Evolutionary conservation across 1,284 basidiomycete species (phyloP).

Genomic region (Puccinia novopanici): DNA sequence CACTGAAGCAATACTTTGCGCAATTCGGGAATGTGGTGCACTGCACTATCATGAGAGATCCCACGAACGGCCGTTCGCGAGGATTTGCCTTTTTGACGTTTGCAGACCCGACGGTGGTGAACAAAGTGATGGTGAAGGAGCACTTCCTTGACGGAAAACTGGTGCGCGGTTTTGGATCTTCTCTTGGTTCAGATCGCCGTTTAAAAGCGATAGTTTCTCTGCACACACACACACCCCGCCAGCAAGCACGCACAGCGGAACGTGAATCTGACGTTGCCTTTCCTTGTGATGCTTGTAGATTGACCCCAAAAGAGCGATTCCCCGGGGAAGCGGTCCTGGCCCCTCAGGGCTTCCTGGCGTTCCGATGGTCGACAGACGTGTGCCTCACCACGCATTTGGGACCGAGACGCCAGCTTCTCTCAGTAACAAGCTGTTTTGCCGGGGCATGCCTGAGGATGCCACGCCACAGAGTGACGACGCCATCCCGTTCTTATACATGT

Average conservation of each 20-base stretch:
- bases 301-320: slow-evolving; percentile 97
- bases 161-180: slow-evolving; percentile 63
- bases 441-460: slow-evolving; percentile 84
- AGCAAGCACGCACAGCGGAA: not conserved
- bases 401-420: slow-evolving; percentile 65
- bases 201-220: not conserved
- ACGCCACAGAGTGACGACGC: slow-evolving; percentile 80
- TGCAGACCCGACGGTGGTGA: slow-evolving; percentile 79
- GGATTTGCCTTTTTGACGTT: slow-evolving; percentile 95
- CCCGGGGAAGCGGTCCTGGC: slow-evolving; percentile 63
- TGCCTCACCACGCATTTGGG: slow-evolving; percentile 82
- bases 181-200: not conserved
- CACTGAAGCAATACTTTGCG: slow-evolving; percentile 77
- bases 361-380: slow-evolving; percentile 42
- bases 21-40: slow-evolving; percentile 88
- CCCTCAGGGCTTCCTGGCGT: slow-evolving; percentile 50
- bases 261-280: slow-evolving; percentile 2
- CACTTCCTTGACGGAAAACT: slow-evolving; percentile 91
- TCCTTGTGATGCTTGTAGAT: slow-evolving; percentile 68
- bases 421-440: slow-evolving; percentile 75
- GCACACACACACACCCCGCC: not conserved
- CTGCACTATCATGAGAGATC: slow-evolving; percentile 93
- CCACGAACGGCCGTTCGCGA: slow-evolving; percentile 76
- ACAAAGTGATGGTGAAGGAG: slow-evolving; percentile 82
- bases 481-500: slow-evolving; percentile 60